A percentile compares a stretch with the other conserved stretches of the same genome.
Conservation (phyloP, 2,329 filamentous ascomycete species). For the Endothia cerciana region DNA sequence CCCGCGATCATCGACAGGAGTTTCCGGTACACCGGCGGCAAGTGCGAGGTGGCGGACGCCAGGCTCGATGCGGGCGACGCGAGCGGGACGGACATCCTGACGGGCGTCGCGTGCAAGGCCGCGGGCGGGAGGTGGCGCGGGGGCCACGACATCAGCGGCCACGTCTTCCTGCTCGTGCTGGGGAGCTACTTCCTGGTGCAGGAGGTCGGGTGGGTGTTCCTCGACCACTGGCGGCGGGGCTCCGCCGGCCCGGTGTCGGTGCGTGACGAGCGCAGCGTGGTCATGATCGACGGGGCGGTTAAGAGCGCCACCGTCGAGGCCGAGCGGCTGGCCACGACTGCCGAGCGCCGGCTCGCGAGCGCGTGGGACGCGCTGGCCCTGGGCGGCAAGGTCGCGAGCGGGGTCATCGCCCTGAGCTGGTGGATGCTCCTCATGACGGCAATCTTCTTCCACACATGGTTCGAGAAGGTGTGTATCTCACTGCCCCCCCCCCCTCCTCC, state of each 20-base stretch:
- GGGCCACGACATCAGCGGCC: slow-evolving; percentile 95
- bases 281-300: slow-evolving; percentile 68
- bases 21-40: slow-evolving; percentile 86
- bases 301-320: slow-evolving; percentile 60
- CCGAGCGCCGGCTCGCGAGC: slow-evolving; percentile 32
- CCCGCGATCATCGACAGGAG: slow-evolving; percentile 86
- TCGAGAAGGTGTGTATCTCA: slow-evolving; percentile 81
- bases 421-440: slow-evolving; percentile 99
- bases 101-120: slow-evolving; percentile 79
- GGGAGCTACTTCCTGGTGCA: slow-evolving; percentile 81
- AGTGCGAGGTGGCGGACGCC: slow-evolving; percentile 66
- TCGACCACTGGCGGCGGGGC: slow-evolving; percentile 45
- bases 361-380: slow-evolving; percentile 44
- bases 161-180: slow-evolving; percentile 89
- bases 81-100: slow-evolving; percentile 57
- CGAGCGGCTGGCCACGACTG: slow-evolving; percentile 31
- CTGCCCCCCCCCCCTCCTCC: too few relatives aligned
- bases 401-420: slow-evolving; percentile 71
- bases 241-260: slow-evolving; percentile 35
- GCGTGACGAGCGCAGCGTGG: slow-evolving; percentile 67
- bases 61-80: slow-evolving; percentile 51
- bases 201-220: slow-evolving; percentile 69
- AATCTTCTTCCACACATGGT: slow-evolving; percentile 98
- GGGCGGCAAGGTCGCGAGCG: slow-evolving; percentile 60
- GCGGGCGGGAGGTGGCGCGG: slow-evolving; percentile 84